Evolutionary conservation across 148 eudicot species (phyloP), one percentile per base, ranked within the genome.

Genomic region (Simmondsia chinensis): DNA sequence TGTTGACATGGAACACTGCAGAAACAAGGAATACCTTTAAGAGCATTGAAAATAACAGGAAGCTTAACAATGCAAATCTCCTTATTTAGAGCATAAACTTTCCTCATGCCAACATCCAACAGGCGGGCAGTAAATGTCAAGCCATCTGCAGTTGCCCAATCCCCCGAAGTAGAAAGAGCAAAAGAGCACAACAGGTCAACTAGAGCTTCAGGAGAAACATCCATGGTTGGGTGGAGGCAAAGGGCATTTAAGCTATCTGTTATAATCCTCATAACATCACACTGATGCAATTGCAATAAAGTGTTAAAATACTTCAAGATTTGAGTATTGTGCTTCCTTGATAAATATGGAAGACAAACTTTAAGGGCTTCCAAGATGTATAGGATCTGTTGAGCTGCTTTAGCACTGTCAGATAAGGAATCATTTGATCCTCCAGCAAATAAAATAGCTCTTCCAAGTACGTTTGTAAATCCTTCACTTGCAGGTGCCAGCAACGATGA

Each of bases 351-450:
- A 35, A 93, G 81, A 54, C 75, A 74, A 44, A 74, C 71, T 69
- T 73, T 86, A 7, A 93, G 73, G 29, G 85, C 78, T 54, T 93
- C 96, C 52, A 93, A 66, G 30, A 93, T 50, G 61, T 72, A 73
- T 20, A 93, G 55, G 33, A 86, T 76, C 62, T 82, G 77, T 61
- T 77, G 96, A 39, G 99, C 99, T 68, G 85, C 86, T 65, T 61
- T 76, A n/a, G n/a, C n/a, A n/a, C n/a, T n/a, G 52, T 82, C 95
- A 9, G 75, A 63, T 65, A 75, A 44, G 54, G 47, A 66, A 10
- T 66, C 57, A 55, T 64, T 57, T 32, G 94, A 72, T 56, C 71
- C 79, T 17, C 83, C 86, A 21, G 95, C 84, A 39, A 93, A 72
- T 16, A 86, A 78, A 25, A 93, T 66, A 29, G 59, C 64, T 65